These are phyloP conservation scores for Wickerhamomyces chambardii DNA, from an alignment of 805 yeast genomes.

Conservation along the genomic window DNA sequence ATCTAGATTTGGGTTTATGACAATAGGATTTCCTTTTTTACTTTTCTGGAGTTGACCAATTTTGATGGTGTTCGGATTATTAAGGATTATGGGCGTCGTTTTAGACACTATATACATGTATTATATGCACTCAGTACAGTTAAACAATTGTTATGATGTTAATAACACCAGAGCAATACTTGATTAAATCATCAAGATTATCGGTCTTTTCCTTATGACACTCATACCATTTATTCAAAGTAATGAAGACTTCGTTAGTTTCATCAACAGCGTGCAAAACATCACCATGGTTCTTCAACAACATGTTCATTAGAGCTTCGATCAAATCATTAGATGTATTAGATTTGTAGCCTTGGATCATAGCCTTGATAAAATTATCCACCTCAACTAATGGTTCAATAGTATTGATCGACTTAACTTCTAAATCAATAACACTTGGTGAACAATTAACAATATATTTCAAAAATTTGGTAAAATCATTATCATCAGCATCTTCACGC, in stretches of 20 bases:
- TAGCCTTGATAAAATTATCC: conserved; percentile 54
- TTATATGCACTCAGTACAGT: too few species aligned
- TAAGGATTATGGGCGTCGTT: too few species aligned
- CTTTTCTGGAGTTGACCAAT: too few species aligned
- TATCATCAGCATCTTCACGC: conserved; percentile 36
- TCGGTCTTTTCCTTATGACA: conserved; percentile 31
- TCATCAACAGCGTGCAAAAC: conserved; percentile 39
- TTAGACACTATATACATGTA: too few species aligned
- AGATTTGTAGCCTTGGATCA: conserved; percentile 45
- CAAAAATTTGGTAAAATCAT: conserved; percentile 43
- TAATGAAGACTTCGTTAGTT: conserved; percentile 24
- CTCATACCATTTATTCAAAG: conserved; percentile 40
- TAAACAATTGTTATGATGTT: too few species aligned
- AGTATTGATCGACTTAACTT: conserved; percentile 69
- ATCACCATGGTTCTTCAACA: conserved; percentile 78
- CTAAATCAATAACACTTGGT: conserved; percentile 78
- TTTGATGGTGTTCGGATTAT: too few species aligned
- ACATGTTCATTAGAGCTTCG: conserved; percentile 72
- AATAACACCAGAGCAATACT: conserved; percentile 77
- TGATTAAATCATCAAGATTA: conserved; percentile 56
- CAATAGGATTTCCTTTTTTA: too few species aligned
- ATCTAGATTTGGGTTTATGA: too few species aligned
- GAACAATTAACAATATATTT: conserved; percentile 47
- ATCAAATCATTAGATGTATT: conserved; percentile 67
- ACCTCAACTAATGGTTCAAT: conserved; percentile 64